Conservation (phyloP, 106 monocot species). For the Dendrobium catenatum region DNA sequence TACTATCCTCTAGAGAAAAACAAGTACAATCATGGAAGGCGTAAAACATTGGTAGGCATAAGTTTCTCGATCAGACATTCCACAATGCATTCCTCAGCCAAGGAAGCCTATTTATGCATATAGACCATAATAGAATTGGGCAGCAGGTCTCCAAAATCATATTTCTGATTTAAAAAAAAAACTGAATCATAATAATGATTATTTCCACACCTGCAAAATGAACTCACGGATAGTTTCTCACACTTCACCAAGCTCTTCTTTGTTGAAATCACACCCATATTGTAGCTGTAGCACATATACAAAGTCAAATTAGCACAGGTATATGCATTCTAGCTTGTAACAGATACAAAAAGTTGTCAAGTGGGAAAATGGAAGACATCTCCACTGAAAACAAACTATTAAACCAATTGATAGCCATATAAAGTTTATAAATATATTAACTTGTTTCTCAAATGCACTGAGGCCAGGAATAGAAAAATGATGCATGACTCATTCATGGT, state of each 20-base stretch:
- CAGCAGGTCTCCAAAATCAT: neutral
- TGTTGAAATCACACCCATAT: slow-evolving; percentile 83
- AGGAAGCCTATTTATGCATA: neutral
- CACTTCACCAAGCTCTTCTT: slow-evolving; percentile 77
- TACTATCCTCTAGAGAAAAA: neutral
- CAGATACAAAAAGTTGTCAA: neutral
- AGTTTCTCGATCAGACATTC: neutral
- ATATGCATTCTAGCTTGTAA: neutral
- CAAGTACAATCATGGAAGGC: neutral
- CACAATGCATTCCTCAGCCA: neutral
- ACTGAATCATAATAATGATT: neutral
- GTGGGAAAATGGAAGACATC: neutral
- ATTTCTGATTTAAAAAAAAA: neutral
- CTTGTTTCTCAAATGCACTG: neutral
- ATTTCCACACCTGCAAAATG: slow-evolving; percentile 72
- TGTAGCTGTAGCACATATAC: slow-evolving; percentile 44
- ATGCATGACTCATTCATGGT: neutral
- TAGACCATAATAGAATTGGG: neutral
- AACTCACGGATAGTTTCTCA: slow-evolving; percentile 70
- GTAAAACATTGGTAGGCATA: neutral
- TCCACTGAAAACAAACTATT: neutral
- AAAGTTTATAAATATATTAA: neutral
- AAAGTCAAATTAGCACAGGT: slow-evolving; percentile 4
- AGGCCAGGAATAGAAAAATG: neutral
- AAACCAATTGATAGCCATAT: neutral